Conservation (phyloP, 129 eudicot genomes). For the Smallanthus sonchifolius region DNA sequence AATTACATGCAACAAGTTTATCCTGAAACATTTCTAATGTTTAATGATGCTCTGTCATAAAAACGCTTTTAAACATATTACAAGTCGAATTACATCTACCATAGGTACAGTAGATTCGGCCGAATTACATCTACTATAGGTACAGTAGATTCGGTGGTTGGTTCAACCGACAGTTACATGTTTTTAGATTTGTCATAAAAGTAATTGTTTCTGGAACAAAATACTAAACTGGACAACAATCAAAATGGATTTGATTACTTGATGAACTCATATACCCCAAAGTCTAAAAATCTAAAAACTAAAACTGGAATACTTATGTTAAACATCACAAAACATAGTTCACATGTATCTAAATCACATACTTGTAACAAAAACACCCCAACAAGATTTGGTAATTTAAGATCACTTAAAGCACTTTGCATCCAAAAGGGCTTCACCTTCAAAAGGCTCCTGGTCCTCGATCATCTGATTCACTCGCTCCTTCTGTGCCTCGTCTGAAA, state of each 20-base stretch:
- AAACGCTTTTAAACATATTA: too few species aligned
- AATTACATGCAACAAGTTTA: too few species aligned
- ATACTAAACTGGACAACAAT: background rate
- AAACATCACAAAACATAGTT: constrained; percentile 18
- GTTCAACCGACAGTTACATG: too few species aligned
- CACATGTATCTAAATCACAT: constrained; percentile 21
- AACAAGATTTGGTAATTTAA: background rate
- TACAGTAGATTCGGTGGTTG: too few species aligned
- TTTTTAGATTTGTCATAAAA: too few species aligned
- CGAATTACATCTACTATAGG: too few species aligned
- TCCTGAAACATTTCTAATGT: too few species aligned
- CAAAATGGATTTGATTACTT: constrained; percentile 32
- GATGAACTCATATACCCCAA: constrained; percentile 19
- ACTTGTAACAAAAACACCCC: constrained; percentile 4
- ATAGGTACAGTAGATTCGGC: too few species aligned
- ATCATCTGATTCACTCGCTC: constrained; percentile 72
- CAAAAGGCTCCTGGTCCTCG: constrained; percentile 68
- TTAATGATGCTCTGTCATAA: too few species aligned
- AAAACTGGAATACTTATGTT: constrained; percentile 3
- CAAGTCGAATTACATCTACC: too few species aligned
- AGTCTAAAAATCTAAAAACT: constrained; percentile 28
- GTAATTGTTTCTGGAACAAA: too few species aligned
- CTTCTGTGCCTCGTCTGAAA: constrained; percentile 68
- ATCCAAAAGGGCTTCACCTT: constrained; percentile 71
- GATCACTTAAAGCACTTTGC: constrained; percentile 73